Evolutionary conservation across 306 rosid species (phyloP).

Genomic region (Hippophae tibetana): DNA sequence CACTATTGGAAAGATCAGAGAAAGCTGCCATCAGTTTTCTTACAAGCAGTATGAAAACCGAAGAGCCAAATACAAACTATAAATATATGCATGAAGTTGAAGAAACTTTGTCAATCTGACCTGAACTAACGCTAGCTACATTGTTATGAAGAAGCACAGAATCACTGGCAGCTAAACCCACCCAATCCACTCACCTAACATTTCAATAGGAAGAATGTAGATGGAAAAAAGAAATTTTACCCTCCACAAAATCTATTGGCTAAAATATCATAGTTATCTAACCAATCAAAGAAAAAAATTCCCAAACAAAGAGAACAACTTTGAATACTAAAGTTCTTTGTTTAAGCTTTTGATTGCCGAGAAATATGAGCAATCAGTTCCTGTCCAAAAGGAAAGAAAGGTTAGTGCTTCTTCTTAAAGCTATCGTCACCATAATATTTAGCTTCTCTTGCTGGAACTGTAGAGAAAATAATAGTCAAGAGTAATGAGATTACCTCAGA

Average conservation of each 20-base stretch:
- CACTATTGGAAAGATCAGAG: too few species aligned
- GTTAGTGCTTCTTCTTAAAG: conserved; percentile 7
- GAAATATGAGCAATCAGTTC: conserved; percentile 51
- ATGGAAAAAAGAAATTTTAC: conserved; percentile 4
- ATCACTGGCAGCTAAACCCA: conserved; percentile 3
- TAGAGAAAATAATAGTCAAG: background rate
- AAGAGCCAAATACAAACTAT: too few species aligned
- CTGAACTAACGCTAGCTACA: too few species aligned
- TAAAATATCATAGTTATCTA: conserved; percentile 10
- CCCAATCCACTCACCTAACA: conserved; percentile 12
- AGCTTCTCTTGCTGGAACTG: too few species aligned
- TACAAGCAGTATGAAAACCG: too few species aligned
- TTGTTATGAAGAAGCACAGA: background rate
- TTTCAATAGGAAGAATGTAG: conserved; percentile 11
- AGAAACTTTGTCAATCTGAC: too few species aligned
- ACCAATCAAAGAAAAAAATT: conserved; percentile 4
- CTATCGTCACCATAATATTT: too few species aligned
- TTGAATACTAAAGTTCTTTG: background rate
- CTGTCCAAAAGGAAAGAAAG: conserved; percentile 31
- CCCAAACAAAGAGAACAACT: background rate
- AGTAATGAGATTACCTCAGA: conserved; percentile 61
- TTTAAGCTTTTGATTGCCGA: conserved; percentile 45
- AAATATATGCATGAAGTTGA: too few species aligned
- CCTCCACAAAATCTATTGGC: conserved; percentile 7
- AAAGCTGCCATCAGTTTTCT: too few species aligned